Base-by-base conservation (phyloP, 2,329 filamentous ascomycete genomes). In the Incumbomyces delicatus region DNA sequence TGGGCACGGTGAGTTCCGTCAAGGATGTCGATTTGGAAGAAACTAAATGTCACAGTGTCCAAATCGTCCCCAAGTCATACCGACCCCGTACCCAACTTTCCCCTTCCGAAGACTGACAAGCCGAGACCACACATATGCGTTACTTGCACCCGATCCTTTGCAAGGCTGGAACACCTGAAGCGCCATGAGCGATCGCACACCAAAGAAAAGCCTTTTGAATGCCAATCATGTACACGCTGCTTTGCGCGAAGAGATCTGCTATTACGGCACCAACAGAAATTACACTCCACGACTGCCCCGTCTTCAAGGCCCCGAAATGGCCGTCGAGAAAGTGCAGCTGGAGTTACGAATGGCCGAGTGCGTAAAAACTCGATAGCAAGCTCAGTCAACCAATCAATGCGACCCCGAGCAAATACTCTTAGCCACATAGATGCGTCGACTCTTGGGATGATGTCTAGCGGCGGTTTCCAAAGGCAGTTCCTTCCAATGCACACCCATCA, bases 171-270 rank as follows among this genome's bases (percentile, higher is more conserved):
- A 69, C 92, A 98, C 65, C 72, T 98, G 56, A 98, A 98, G 71
- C 84, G 92, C 51, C 92, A 98, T 67, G 92, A 96, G 69, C 80
- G 92, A 52, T 95, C 88, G n/a, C 89, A 95, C 64, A 95, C 89
- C 37, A 95, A 98, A 66, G 89, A 98, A 70, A 98, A 98, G 73
- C 92, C 92, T 1, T 98, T 98, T 59, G 88, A 95, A 67, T 98
- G 92, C 60, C 87, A 87, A 22, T 87, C 96, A 65, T 98, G 92
- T 67, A 78, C 87, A 32, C 74, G 92, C 68, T 96, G 92, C 69
- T 98, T 98, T 67, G 92, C 92, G 50, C 81, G 92, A 51, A 81
- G 92, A 55, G 92, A 98, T 66, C 69, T 98, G 56, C 76, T 98
- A 46, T 72, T 98, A 55, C 81, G 92, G 50, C 92, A 98, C 68